Conservation (phyloP, 2,329 filamentous ascomycete genomes). For the Esteya vermicola region DNA sequence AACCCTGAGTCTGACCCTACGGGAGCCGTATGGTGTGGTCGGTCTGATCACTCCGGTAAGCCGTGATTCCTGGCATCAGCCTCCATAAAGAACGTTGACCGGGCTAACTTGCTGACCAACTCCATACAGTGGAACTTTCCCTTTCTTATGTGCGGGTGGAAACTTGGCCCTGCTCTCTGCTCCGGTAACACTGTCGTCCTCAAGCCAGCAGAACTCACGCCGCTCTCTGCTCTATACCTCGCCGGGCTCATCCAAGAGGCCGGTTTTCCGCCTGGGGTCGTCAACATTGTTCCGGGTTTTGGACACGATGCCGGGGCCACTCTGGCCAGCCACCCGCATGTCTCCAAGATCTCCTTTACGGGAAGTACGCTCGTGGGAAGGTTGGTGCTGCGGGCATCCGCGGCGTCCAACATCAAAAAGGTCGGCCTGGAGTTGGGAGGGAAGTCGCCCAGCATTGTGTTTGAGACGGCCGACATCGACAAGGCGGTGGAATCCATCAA, state of each 20-base stretch:
- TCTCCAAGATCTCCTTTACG: slow-evolving; percentile 65
- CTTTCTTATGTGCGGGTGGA: slow-evolving; percentile 56
- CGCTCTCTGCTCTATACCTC: slow-evolving; percentile 45
- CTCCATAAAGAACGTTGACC: too few species aligned
- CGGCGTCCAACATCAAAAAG: slow-evolving; percentile 44
- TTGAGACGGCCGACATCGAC: slow-evolving; percentile 38
- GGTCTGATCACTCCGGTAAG: slow-evolving; percentile 57
- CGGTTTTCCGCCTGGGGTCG: slow-evolving; percentile 59
- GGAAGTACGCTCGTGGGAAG: slow-evolving; percentile 54
- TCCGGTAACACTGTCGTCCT: slow-evolving; percentile 47
- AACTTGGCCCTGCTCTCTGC: slow-evolving; percentile 51
- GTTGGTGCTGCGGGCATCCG: slow-evolving; percentile 53
- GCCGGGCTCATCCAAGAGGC: slow-evolving; percentile 52
- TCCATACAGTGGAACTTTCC: slow-evolving; percentile 63
- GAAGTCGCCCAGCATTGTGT: slow-evolving; percentile 30
- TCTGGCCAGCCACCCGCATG: slow-evolving; percentile 45
- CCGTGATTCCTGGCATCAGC: too few species aligned
- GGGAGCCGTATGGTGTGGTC: too few species aligned
- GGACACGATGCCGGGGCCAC: slow-evolving; percentile 52
- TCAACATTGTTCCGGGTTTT: slow-evolving; percentile 58
- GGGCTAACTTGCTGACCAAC: too few species aligned
- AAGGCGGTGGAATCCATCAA: slow-evolving; percentile 40
- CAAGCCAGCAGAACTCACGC: slow-evolving; percentile 50
- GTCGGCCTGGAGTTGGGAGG: slow-evolving; percentile 46
- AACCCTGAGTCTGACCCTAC: slow-evolving; percentile 60